Evolutionary conservation across 257 asterid species (phyloP).

Genomic region (Scutellaria galericulata): DNA sequence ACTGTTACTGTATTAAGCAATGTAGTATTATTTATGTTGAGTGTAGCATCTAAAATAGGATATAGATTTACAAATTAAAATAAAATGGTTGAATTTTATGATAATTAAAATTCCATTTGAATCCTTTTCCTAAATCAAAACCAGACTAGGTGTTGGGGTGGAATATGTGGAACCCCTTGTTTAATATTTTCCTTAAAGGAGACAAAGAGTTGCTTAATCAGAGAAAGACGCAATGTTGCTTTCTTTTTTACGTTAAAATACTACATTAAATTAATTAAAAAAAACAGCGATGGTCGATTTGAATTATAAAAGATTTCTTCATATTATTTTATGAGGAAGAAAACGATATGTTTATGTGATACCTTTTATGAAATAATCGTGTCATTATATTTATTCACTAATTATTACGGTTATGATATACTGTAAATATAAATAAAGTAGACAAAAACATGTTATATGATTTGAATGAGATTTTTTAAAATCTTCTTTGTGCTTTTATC

Average conservation of each 20-base stretch:
- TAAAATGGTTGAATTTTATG: too few relatives aligned
- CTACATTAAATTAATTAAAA: not conserved
- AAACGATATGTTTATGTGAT: too few relatives aligned
- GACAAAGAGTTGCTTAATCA: slow-evolving; percentile 40
- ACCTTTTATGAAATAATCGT: too few relatives aligned
- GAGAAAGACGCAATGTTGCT: slow-evolving; percentile 30
- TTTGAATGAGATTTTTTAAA: too few relatives aligned
- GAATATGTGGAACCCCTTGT: slow-evolving; percentile 31
- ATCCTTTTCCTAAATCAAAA: slow-evolving; percentile 22
- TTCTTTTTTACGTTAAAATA: slow-evolving; percentile 17
- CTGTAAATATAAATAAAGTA: too few relatives aligned
- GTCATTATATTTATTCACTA: too few relatives aligned
- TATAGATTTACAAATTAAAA: too few relatives aligned
- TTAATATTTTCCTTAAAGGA: slow-evolving; percentile 36
- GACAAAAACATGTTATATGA: too few relatives aligned
- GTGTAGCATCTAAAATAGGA: not conserved
- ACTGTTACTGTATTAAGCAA: too few relatives aligned
- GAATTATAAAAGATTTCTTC: not conserved
- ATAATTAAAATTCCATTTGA: slow-evolving; percentile 10
- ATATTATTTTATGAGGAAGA: not conserved
- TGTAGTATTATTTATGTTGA: not conserved
- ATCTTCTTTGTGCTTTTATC: too few relatives aligned
- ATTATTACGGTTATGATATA: too few relatives aligned
- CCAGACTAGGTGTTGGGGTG: slow-evolving; percentile 30
- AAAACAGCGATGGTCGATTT: too few relatives aligned